Evolutionary conservation across 257 asterid species (phyloP).

Genomic region (Echites panduratus): DNA sequence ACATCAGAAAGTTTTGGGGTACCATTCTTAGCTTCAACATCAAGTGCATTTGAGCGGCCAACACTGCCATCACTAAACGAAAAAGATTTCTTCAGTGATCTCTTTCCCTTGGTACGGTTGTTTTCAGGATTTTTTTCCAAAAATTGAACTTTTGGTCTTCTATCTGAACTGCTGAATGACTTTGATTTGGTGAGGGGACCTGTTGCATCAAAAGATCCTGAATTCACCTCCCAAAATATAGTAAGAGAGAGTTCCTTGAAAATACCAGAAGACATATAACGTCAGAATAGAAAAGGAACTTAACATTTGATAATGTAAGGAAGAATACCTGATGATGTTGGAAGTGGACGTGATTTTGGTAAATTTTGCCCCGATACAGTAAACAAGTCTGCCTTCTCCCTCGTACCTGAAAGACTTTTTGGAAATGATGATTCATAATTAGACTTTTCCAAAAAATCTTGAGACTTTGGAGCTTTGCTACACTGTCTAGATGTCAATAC

Average conservation of each 20-base stretch:
- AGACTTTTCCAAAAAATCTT: not conserved
- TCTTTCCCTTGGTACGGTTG: slow-evolving; percentile 1
- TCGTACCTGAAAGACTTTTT: slow-evolving; percentile 2
- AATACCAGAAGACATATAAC: not conserved
- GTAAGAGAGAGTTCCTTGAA: not conserved
- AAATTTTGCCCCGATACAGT: not conserved
- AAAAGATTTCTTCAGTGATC: slow-evolving; percentile 13
- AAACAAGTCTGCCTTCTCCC: not conserved
- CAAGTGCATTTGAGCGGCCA: slow-evolving; percentile 2
- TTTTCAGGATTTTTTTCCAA: slow-evolving; percentile 8
- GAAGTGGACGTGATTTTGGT: not conserved
- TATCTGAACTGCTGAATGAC: slow-evolving; percentile 11
- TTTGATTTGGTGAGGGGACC: slow-evolving; percentile 16
- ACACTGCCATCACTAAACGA: slow-evolving; percentile 12
- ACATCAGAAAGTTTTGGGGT: slow-evolving; percentile 4
- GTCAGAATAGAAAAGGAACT: not conserved
- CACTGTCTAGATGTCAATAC: not conserved
- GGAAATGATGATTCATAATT: not conserved
- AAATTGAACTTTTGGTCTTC: slow-evolving; percentile 10
- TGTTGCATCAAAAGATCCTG: not conserved
- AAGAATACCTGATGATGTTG: slow-evolving; percentile 1
- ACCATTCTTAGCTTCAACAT: slow-evolving; percentile 6
- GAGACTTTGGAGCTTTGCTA: slow-evolving; percentile 9
- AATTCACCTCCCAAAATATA: not conserved
- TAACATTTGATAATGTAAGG: not conserved